phyloP scores from a whole-genome alignment of 345 rosid genomes.

The Salix udensis region DNA sequence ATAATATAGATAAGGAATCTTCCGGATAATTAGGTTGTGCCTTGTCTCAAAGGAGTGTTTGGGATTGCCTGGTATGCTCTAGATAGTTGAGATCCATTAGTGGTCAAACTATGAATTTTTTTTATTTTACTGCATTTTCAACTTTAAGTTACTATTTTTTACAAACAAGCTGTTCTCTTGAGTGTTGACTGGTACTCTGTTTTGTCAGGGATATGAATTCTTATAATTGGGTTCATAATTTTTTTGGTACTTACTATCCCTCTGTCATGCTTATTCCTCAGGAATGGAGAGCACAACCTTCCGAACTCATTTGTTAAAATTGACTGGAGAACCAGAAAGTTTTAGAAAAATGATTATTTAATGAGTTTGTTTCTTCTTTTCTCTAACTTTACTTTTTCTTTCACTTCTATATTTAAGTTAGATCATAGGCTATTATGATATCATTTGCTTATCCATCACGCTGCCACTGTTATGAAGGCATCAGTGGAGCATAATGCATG shows the following conservation, averaged over 20 bases:
- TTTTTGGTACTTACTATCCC: background rate
- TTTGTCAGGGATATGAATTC: too few species aligned
- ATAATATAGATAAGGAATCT: too few species aligned
- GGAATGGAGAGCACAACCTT: conserved; percentile 61
- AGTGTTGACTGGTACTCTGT: background rate
- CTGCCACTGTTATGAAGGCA: conserved; percentile 36
- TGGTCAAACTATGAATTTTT: background rate
- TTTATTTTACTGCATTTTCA: background rate
- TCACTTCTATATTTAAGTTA: background rate
- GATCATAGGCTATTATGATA: background rate
- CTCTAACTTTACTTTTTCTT: background rate
- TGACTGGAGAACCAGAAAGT: background rate
- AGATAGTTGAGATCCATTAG: background rate
- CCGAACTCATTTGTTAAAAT: conserved; percentile 50
- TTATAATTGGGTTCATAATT: background rate
- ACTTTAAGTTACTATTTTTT: background rate
- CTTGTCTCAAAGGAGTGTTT: background rate
- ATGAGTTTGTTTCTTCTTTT: background rate
- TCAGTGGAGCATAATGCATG: conserved; percentile 71
- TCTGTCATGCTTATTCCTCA: conserved; percentile 20
- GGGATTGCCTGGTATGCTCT: too few species aligned
- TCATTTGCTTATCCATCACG: conserved; percentile 1
- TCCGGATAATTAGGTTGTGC: background rate
- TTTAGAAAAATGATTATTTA: background rate
- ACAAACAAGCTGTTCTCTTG: background rate